Base-by-base conservation (phyloP, 208 protist genomes). In the Lotmaria passim region DNA sequence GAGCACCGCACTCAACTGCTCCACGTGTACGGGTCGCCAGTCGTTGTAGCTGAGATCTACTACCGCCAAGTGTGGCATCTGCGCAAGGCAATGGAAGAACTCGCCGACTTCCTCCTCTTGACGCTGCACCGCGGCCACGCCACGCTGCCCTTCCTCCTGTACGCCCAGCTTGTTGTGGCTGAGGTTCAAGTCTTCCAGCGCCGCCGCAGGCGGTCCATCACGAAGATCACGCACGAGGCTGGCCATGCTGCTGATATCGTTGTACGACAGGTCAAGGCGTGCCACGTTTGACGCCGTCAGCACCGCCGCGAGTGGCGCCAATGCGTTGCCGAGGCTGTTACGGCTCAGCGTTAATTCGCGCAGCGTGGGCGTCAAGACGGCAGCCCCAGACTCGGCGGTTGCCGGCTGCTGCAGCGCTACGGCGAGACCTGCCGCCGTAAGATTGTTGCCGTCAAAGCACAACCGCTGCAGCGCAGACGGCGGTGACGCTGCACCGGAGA, bases 21-120 rank as follows among this genome's bases (percentile, higher is more conserved):
- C 69, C 2, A 82, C 73, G 63, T 95, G 90, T 21, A 59, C 59
- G 24, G 33, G 55, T 7, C 79, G 78, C 57, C 92, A 82, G 46
- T 95, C 87, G 64, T 95, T 95, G 69, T 81, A 81, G 74, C 86
- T 86, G 26, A 95, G 62, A 66, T 92, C 74, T 3, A 93, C 24
- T 30, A 69, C 63, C 30, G 62, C 53, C 23, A 93, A 78, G 60
- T 62, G 12, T 46, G 87, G 64, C 83, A 79, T 24, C 46, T 74
- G 61, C 19, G 73, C 68, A 7, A 92, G 38, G 23, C 53, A 47
- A 0, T 73, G 34, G 26, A 91, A 56, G 17, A 91, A 66, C 30
- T 73, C 44, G 19, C 30, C 55, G 6, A 92, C 75, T 52, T 63
- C 80, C n/a, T 12, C 50, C 67, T 75, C 58, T 41, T 75, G 78